phyloP scores from a whole-genome alignment of 2,329 filamentous ascomycete genomes.

The Diaporthe vexans region DNA sequence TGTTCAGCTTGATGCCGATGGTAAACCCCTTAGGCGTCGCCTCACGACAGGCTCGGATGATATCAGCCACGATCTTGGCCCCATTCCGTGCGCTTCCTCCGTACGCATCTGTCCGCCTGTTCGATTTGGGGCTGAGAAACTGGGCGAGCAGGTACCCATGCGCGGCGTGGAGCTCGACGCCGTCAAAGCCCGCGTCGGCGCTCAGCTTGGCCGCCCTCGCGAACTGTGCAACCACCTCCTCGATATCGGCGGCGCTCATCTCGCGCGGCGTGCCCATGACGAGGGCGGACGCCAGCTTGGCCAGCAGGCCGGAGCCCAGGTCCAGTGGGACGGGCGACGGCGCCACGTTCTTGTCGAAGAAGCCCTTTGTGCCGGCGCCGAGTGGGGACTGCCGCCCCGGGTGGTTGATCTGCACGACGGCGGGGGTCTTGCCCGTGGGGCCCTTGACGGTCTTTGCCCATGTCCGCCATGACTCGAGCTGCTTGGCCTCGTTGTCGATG shows the following conservation, averaged over 20 bases:
- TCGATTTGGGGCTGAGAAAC: constrained; percentile 66
- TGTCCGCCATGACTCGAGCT: constrained; percentile 54
- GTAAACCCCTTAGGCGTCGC: constrained; percentile 58
- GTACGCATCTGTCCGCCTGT: constrained; percentile 67
- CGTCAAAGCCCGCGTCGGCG: constrained; percentile 61
- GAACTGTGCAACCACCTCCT: constrained; percentile 65
- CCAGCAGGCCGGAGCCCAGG: constrained; percentile 56
- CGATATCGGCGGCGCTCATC: constrained; percentile 68
- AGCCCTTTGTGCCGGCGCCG: constrained; percentile 51
- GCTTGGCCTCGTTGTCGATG: constrained; percentile 49
- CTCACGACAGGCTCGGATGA: constrained; percentile 59
- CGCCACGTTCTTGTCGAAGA: constrained; percentile 65
- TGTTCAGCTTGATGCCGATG: constrained; percentile 69
- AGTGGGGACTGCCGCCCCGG: constrained; percentile 67
- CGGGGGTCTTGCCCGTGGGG: constrained; percentile 59
- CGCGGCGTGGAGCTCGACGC: constrained; percentile 61
- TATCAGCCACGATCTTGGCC: constrained; percentile 64
- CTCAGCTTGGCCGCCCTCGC: constrained; percentile 64
- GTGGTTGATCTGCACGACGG: constrained; percentile 74
- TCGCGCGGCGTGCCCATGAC: constrained; percentile 68
- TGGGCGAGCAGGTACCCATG: constrained; percentile 72
- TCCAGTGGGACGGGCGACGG: constrained; percentile 57
- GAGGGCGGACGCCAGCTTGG: constrained; percentile 50
- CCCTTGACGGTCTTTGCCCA: constrained; percentile 64
- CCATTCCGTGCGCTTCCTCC: constrained; percentile 65